A percentile compares a stretch with the other conserved stretches of the same genome.
These are phyloP conservation scores for Euphorbia pulcherrima DNA, from an alignment of 345 rosid species.

Conservation along the genomic window DNA sequence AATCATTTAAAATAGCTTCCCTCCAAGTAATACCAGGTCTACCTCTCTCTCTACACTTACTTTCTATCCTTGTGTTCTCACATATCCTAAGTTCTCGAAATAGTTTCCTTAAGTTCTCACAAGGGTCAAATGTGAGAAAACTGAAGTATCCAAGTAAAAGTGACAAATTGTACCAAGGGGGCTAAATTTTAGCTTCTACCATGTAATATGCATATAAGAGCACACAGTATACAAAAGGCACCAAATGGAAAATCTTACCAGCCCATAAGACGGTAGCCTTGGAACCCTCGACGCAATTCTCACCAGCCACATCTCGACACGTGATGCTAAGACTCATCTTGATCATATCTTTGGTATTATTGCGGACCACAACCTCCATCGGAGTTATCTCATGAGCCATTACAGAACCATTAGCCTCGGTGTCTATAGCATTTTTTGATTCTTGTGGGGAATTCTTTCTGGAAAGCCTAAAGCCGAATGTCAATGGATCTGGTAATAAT, in stretches of 20 bases:
- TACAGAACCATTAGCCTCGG: conserved; percentile 45
- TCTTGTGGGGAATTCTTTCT: conserved; percentile 36
- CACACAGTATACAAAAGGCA: not conserved
- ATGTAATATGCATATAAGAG: not conserved
- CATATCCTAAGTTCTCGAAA: too few species aligned
- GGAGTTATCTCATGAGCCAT: conserved; percentile 80
- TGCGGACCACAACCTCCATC: conserved; percentile 79
- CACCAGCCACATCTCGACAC: conserved; percentile 93
- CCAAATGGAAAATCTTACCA: conserved; percentile 40
- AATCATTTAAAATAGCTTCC: too few species aligned
- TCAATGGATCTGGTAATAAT: conserved; percentile 91
- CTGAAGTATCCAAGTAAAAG: too few species aligned
- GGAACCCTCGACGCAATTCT: conserved; percentile 79
- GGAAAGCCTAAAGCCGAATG: conserved; percentile 78
- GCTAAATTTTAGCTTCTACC: too few species aligned
- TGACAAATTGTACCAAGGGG: too few species aligned
- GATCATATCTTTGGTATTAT: conserved; percentile 82
- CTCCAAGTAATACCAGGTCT: too few species aligned
- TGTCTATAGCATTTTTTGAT: conserved; percentile 20
- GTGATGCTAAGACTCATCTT: conserved; percentile 74
- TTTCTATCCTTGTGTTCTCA: too few species aligned
- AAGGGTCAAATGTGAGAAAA: too few species aligned
- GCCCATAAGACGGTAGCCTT: conserved; percentile 93
- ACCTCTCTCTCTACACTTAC: too few species aligned
- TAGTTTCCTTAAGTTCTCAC: too few species aligned